phyloP scores from a whole-genome alignment of 2,329 filamentous ascomycete genomes.

The Hirsutella rhossiliensis region DNA sequence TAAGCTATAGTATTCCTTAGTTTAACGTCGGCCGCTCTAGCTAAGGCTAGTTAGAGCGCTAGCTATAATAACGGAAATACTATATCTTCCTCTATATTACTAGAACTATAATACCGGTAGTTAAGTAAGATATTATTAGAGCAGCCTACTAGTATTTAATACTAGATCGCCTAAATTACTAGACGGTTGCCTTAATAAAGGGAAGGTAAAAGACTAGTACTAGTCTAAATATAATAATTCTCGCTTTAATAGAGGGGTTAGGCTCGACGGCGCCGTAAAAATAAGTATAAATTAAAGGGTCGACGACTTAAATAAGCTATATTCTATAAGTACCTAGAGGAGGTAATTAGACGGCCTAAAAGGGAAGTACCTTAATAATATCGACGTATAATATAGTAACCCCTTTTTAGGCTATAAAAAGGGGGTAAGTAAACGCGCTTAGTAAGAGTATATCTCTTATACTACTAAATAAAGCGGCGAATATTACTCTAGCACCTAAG shows the following conservation, averaged over 20 bases:
- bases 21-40: not conserved
- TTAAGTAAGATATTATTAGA: not conserved
- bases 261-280: not conserved
- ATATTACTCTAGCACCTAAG: too few relatives aligned
- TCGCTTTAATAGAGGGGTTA: not conserved
- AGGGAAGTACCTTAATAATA: too few relatives aligned
- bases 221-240: not conserved
- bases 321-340: not conserved
- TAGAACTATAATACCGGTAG: too few relatives aligned
- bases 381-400: too few relatives aligned
- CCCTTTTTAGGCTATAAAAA: too few relatives aligned
- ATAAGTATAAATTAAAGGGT: not conserved
- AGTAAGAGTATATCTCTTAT: too few relatives aligned
- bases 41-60: not conserved
- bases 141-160: not conserved
- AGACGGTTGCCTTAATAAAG: not conserved
- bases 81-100: too few relatives aligned
- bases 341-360: not conserved
- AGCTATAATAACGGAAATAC: not conserved
- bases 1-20: not conserved
- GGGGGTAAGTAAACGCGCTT: too few relatives aligned
- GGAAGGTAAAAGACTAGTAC: not conserved
- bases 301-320: too few relatives aligned
- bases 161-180: not conserved
- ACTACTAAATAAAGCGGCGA: too few relatives aligned